Base-by-base conservation (phyloP, 345 rosid genomes). In the Acer campestre region DNA sequence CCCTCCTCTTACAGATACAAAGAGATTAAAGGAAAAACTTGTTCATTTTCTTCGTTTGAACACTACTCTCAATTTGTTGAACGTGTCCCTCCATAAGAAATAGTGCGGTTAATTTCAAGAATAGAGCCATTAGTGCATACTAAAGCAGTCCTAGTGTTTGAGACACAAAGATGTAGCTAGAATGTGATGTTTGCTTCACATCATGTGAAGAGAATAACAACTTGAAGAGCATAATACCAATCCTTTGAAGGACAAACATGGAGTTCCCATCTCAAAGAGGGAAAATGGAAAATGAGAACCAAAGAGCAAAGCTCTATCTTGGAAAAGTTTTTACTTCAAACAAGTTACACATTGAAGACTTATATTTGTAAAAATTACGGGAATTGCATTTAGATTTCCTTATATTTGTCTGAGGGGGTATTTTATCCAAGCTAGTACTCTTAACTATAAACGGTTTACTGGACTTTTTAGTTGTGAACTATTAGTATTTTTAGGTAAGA, bases 1-100 rank as follows among this genome's bases (percentile, higher is more conserved):
- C 74, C 67, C 23, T 76, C 72, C 38, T 64, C 44, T 71, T 44
- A 6, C 27, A 48, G 20, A 64, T 79, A 27, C 56, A 58, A 55
- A 6, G 25, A 38, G 35, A 13, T 9, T 22, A 2, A 22, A 55
- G 51, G 76, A 25, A 77, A 8, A 77, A 75, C 18, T 25, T 67
- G 27, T 73, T 62, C 25, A 11, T 77, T 61, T 79, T 77, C 46
- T 82, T 25, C 55, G 16, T 14, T 16, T 29, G 78, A 58, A 53
- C 46, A 17, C 29, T 61, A 62, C 3, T 61, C 61, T 25, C 31
- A 68, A 42, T 40, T 58, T 25, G 67, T 73, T 31, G 13, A 10
- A 7, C 7, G 27, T n/a, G 18, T 1, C 7, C 18, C 35, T n/a
- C 42, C 23, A 49, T 46, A 27, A 48, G 58, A 46, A 22, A 68